A percentile compares a stretch with the other conserved stretches of the same genome.
Conservation (phyloP, 1,284 basidiomycete species). For the Ganoderma lingzhi region DNA sequence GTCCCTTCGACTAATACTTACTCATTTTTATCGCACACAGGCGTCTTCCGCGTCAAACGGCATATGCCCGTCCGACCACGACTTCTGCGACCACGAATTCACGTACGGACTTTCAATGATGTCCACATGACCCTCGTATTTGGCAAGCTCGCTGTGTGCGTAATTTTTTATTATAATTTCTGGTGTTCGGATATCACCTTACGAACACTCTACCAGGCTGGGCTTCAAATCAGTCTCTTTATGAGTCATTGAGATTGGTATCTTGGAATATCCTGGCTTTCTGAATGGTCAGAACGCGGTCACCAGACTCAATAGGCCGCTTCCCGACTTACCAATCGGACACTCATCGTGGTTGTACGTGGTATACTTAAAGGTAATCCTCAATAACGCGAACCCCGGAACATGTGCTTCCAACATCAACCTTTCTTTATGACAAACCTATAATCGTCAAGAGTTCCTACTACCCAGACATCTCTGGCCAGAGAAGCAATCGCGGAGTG, state of each 20-base stretch:
- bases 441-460: too few species aligned
- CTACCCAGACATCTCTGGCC: too few species aligned
- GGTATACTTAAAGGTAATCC: neutral
- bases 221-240: neutral
- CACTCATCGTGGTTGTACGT: neutral
- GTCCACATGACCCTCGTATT: neutral
- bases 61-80: neutral
- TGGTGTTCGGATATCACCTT: neutral
- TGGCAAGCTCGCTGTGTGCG: neutral
- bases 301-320: neutral
- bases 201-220: neutral
- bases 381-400: neutral
- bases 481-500: too few species aligned
- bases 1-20: neutral
- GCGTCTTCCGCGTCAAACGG: neutral
- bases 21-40: neutral
- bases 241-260: neutral
- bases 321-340: neutral
- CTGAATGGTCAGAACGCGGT: neutral
- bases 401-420: too few species aligned
- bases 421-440: too few species aligned
- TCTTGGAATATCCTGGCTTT: neutral
- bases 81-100: neutral
- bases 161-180: neutral
- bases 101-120: neutral